These are phyloP conservation scores for Groenewaldozyma tartarivorans DNA, from an alignment of 805 yeast genomes.

Conservation along the genomic window DNA sequence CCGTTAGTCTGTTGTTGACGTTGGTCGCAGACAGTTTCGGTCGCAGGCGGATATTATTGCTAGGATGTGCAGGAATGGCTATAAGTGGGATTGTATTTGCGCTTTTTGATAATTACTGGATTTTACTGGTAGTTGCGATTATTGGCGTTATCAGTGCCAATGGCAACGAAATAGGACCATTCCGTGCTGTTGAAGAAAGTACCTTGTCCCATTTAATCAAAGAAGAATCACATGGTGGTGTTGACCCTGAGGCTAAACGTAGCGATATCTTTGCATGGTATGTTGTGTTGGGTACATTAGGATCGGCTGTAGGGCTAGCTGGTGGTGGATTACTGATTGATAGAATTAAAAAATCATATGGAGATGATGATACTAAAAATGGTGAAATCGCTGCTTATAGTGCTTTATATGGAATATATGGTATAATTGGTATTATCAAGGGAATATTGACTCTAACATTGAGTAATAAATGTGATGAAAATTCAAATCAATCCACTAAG, in stretches of 20 bases:
- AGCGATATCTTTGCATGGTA: conserved; percentile 54
- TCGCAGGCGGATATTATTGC: conserved; percentile 31
- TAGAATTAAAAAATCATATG: too few species aligned
- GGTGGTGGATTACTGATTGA: too few species aligned
- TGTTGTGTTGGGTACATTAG: conserved; percentile 38
- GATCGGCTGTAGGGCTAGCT: conserved; percentile 39
- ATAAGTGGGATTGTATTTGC: conserved; percentile 36
- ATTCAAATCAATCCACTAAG: too few species aligned
- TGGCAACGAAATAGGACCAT: conserved; percentile 55
- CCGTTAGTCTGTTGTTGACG: conserved; percentile 38
- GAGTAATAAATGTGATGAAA: conserved; percentile 28
- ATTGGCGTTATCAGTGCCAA: conserved; percentile 47
- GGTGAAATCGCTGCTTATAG: conserved; percentile 35
- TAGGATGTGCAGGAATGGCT: conserved; percentile 35
- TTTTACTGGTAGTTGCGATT: conserved; percentile 33
- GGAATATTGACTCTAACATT: conserved; percentile 36
- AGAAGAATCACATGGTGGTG: too few species aligned
- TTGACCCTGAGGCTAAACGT: conserved; percentile 28
- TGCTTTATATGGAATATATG: conserved; percentile 43
- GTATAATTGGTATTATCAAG: conserved; percentile 42
- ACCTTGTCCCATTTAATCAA: conserved; percentile 38
- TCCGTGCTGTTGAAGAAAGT: conserved; percentile 47
- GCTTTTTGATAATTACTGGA: conserved; percentile 25
- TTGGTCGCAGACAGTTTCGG: conserved; percentile 41
- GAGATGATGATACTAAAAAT: too few species aligned